phyloP scores from a whole-genome alignment of 2,329 filamentous ascomycete genomes.

The Didymella segeticola region DNA sequence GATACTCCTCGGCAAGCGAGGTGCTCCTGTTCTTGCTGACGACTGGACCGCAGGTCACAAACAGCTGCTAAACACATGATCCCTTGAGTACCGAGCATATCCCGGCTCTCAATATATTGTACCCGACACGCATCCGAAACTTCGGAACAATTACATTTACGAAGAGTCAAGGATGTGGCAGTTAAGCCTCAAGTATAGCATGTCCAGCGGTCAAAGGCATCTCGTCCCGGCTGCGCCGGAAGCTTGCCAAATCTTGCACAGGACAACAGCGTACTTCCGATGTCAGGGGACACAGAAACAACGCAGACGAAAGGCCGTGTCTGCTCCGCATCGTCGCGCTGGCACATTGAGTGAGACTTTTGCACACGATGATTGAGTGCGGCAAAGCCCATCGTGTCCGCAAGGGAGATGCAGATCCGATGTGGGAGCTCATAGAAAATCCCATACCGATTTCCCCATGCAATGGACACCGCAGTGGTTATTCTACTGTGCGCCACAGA shows the following conservation, averaged over 20 bases:
- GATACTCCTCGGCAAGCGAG: background rate
- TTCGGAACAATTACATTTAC: conserved; percentile 32
- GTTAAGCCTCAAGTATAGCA: conserved; percentile 29
- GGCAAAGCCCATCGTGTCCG: background rate
- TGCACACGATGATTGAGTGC: background rate
- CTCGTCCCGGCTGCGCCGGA: conserved; percentile 46
- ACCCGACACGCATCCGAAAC: conserved; percentile 23
- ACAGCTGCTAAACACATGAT: background rate
- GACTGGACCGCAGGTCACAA: background rate
- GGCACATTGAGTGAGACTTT: background rate
- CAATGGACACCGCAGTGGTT: background rate
- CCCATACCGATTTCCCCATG: background rate
- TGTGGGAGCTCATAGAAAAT: background rate
- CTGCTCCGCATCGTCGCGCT: too few species aligned
- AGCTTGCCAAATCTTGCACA: conserved; percentile 22
- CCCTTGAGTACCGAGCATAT: conserved; percentile 8
- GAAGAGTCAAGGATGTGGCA: conserved; percentile 24
- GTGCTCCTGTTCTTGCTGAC: background rate
- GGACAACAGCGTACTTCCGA: background rate
- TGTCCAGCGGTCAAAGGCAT: conserved; percentile 33
- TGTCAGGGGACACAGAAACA: background rate
- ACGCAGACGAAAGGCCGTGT: background rate
- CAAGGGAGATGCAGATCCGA: background rate
- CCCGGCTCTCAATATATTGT: conserved; percentile 15
- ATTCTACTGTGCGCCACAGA: background rate